phyloP scores from a whole-genome alignment of 176 grass and related monocot genomes.

The Typha latifolia region DNA sequence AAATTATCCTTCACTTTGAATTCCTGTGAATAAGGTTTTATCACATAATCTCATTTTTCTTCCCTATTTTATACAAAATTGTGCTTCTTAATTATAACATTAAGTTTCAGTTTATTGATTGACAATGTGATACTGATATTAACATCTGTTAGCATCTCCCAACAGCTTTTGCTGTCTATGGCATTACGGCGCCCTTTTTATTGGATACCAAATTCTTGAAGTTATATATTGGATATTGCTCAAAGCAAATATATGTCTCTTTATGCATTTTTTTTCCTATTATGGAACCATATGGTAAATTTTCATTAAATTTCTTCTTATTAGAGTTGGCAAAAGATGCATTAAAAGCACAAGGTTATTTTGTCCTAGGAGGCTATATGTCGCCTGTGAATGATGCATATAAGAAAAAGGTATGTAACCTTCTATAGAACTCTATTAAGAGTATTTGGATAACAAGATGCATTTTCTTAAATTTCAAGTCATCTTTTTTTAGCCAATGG shows the following conservation, averaged over 20 bases:
- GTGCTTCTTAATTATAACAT: too few relatives aligned
- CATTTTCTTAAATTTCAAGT: too few relatives aligned
- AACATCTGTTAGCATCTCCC: not conserved
- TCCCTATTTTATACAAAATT: too few relatives aligned
- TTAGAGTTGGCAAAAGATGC: constrained; percentile 81
- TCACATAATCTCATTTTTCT: too few relatives aligned
- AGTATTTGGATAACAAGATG: too few relatives aligned
- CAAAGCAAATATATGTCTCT: too few relatives aligned
- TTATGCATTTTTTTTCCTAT: too few relatives aligned
- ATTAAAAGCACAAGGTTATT: constrained; percentile 42
- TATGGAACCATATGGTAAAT: not conserved
- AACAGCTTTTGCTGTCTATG: too few relatives aligned
- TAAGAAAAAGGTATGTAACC: constrained; percentile 54
- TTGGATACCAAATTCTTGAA: not conserved
- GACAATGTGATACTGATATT: not conserved
- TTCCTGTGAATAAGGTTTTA: too few relatives aligned
- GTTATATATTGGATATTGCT: not conserved
- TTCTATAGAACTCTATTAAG: not conserved
- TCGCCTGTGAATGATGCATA: constrained; percentile 91
- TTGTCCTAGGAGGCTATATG: constrained; percentile 62
- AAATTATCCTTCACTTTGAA: too few relatives aligned
- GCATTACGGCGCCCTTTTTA: not conserved
- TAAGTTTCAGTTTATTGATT: too few relatives aligned
- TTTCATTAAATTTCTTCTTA: not conserved
- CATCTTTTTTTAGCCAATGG: too few relatives aligned